Conservation (phyloP, 495 filamentous ascomycete genomes). For the Astrothelium subdiscretum region DNA sequence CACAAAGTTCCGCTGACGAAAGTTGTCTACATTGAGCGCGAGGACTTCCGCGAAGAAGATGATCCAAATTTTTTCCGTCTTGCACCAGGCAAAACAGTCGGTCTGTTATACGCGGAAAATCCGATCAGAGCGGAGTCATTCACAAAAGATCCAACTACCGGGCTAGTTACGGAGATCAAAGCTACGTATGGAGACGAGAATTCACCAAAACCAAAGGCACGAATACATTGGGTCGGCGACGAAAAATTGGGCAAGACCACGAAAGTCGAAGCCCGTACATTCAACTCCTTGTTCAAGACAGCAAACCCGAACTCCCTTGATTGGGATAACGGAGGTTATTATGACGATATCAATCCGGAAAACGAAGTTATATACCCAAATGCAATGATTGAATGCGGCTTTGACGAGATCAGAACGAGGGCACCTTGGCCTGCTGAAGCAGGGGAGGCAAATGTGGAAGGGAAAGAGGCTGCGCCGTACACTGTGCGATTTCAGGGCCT, state of each 20-base stretch:
- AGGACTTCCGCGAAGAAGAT: conserved; percentile 76
- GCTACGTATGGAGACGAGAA: conserved; percentile 34
- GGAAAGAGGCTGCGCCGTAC: conserved; percentile 35
- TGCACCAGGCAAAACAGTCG: conserved; percentile 80
- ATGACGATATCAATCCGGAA: conserved; percentile 75
- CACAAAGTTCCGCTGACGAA: conserved; percentile 66
- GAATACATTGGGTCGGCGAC: conserved; percentile 80
- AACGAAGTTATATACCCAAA: conserved; percentile 66
- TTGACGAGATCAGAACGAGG: conserved; percentile 61
- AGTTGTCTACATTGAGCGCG: conserved; percentile 82
- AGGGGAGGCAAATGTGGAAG: conserved; percentile 11
- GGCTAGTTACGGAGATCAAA: conserved; percentile 56
- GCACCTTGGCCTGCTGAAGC: conserved; percentile 77
- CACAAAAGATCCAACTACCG: conserved; percentile 55
- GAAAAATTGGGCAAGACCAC: conserved; percentile 48
- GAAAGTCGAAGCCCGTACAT: conserved; percentile 66
- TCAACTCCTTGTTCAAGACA: conserved; percentile 77
- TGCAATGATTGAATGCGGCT: conserved; percentile 75
- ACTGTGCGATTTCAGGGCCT: conserved; percentile 86
- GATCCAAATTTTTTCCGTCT: conserved; percentile 86
- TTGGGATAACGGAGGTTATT: conserved; percentile 55
- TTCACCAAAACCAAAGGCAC: conserved; percentile 55
- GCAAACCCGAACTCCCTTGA: conserved; percentile 59
- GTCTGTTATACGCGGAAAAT: conserved; percentile 70
- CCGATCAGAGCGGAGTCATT: conserved; percentile 72